These are phyloP conservation scores for Pogostemon cablin DNA, from an alignment of 257 asterid species.

Conservation along the genomic window DNA sequence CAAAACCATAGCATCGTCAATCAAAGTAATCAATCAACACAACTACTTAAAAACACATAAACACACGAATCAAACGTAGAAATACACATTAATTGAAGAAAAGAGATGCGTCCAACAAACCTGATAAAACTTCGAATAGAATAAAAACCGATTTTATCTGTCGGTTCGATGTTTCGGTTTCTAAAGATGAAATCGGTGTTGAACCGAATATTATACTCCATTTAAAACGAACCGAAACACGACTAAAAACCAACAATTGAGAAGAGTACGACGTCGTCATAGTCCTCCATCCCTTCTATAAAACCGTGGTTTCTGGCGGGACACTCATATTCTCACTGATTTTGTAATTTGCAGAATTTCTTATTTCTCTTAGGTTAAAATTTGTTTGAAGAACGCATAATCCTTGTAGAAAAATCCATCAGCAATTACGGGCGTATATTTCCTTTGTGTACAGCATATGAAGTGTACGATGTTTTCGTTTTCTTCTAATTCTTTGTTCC, in stretches of 20 bases:
- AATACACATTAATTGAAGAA: background rate
- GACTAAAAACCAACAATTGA: no score
- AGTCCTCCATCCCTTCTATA: background rate
- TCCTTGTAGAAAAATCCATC: background rate
- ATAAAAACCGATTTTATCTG: no score
- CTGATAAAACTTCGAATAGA: slow-evolving; percentile 23
- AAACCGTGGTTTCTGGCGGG: slow-evolving; percentile 37
- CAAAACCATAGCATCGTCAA: slow-evolving; percentile 19
- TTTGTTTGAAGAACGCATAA: background rate
- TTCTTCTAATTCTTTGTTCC: background rate
- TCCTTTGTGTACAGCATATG: background rate
- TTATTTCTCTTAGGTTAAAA: background rate
- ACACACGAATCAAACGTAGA: background rate
- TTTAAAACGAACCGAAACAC: no score
- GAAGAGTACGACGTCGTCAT: slow-evolving; percentile 7
- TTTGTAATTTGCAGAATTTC: slow-evolving; percentile 2
- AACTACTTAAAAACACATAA: background rate
- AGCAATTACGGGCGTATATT: background rate
- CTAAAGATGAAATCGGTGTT: no score
- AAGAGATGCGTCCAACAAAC: slow-evolving; percentile 22
- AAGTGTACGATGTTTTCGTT: background rate
- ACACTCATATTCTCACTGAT: slow-evolving; percentile 3
- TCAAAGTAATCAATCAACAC: slow-evolving; percentile 8
- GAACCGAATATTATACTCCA: no score
- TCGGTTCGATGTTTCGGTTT: no score